A percentile compares a stretch with the other conserved stretches of the same genome.
phyloP scores from a whole-genome alignment of 345 rosid genomes.

The Rhizophora apiculata region DNA sequence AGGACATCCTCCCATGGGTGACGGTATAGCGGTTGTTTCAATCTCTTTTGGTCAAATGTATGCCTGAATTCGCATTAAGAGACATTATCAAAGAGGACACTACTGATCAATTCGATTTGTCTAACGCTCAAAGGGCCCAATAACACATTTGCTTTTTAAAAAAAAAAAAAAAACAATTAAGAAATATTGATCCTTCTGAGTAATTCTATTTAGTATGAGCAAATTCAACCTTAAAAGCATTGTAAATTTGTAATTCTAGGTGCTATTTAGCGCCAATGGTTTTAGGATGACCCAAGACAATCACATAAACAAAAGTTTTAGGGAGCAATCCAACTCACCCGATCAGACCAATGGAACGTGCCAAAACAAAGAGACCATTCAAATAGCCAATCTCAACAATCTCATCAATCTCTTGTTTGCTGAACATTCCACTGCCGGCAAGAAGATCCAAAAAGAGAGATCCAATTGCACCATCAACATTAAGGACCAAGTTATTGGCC shows the following conservation, averaged over 20 bases:
- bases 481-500: slow-evolving; percentile 85
- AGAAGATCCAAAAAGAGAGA: slow-evolving; percentile 97
- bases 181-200: not conserved
- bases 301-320: not conserved
- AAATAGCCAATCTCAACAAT: slow-evolving; percentile 83
- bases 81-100: slow-evolving; percentile 8
- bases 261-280: not conserved
- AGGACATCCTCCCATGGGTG: slow-evolving; percentile 99
- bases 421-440: slow-evolving; percentile 94
- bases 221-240: not conserved
- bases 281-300: not conserved
- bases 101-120: not conserved
- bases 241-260: not conserved
- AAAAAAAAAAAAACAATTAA: not conserved
- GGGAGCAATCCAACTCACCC: slow-evolving; percentile 45
- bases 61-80: slow-evolving; percentile 42
- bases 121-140: not conserved
- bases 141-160: not conserved
- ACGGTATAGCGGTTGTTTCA: slow-evolving; percentile 94
- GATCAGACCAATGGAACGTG: slow-evolving; percentile 87
- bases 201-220: not conserved
- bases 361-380: slow-evolving; percentile 92
- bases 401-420: slow-evolving; percentile 90
- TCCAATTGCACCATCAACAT: slow-evolving; percentile 93
- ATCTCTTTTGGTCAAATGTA: slow-evolving; percentile 90